Base-by-base conservation (phyloP, 1,284 basidiomycete species). In the Leccinum idahoense region DNA sequence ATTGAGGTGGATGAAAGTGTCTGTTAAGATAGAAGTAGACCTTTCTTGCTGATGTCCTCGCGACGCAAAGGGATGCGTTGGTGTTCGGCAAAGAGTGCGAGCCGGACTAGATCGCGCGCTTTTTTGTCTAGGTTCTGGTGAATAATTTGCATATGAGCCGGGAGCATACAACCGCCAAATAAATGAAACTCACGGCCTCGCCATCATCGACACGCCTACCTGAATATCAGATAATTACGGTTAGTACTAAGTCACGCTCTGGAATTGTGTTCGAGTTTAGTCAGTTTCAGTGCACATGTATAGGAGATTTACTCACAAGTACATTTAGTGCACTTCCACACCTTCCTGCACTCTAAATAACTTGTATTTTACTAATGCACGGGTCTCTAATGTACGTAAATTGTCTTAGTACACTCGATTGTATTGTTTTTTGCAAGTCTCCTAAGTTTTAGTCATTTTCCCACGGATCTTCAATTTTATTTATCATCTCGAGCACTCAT, bases 21-120 rank as follows among this genome's bases (percentile, higher is more conserved):
- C 1, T 46, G 23, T 26, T 54, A 37, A 57, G 15, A 57, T 14
- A n/a, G 26, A 32, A 29, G 63, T 71, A 39, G 55, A 85, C 90
- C 84, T 82, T 89, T 90, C 77, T 92, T 92, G 18, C 81, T 85
- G 55, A 92, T 90, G 32, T 93, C 90, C 29, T 93, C 89, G 57
- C 89, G 78, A 49, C 82, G 81, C 56, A 93, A 73, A 1, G 85
- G 80, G 7, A 78, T 71, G 54, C 89, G 80, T 70, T 80, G 82
- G 60, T 87, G 84, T 71, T 92, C 89, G 2, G 79, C 80, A 70
- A 91, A 92, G 41, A 93, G 77, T 3, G 90, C 89, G 7, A 92
- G 79, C 7, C 90, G 82, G 7, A 88, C 89, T 35, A 93, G 81
- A 61, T 85, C 84, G 60, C 81, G 78, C 0, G 87, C 86, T 71